Evolutionary conservation across 345 rosid species (phyloP), one percentile per base, ranked within the genome.

Genomic region (Populus simonii): DNA sequence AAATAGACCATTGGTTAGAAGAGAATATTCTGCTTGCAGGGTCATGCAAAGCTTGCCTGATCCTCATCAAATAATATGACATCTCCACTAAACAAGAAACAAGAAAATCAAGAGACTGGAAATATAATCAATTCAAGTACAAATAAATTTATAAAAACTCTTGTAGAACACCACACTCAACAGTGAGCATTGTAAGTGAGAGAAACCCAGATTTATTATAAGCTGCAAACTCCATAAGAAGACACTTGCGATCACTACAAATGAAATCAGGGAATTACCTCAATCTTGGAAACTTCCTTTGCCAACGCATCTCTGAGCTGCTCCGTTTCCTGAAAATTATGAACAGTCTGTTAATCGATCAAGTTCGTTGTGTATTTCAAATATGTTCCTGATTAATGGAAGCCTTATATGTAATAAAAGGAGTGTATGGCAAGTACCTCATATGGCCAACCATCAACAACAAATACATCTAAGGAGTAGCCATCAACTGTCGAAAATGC

Each of bases 361-460:
- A 75, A 78, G 68, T 78, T 80, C 25, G 65, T 66, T 72, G 12
- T 6, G 65, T 20, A 10, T 49, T 57, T n/a, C 70, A 70, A 63
- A 77, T 49, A 75, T 59, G 51, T 74, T 63, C 18, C 27, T 47
- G 15, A 69, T 49, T 45, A 68, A 43, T 38, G 45, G 49, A 49
- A 63, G 61, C 47, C 33, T 36, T 69, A 75, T n/a, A n/a, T 33
- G 68, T 61, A 71, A 45, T 23, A 31, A 27, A 51, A 7, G 57
- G 51, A 49, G 70, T 74, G 62, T 61, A n/a, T 17, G 22, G 29
- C 8, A 33, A 38, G 22, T 88, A 93, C 99, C 98, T 96, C 98
- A 80, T 80, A 93, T n/a, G 92, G 97, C 99, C 98, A 96, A 84
- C 99, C 98, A 77, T 96, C 99, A 81, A 96, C 98, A 72, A 92